Evolutionary conservation across 2,329 filamentous ascomycete species (phyloP).

Genomic region (Penicillium expansum): DNA sequence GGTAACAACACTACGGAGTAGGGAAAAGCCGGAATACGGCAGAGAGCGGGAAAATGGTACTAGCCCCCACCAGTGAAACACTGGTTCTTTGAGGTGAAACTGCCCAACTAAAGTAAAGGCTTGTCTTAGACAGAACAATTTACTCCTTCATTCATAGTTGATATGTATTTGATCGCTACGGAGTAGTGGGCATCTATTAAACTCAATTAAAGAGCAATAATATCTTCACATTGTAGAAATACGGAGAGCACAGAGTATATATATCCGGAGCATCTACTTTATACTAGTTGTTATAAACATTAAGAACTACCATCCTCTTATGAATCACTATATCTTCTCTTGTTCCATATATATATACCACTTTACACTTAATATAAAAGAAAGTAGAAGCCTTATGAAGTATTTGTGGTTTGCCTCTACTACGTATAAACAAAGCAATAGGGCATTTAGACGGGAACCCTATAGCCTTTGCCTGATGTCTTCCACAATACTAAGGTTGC

Average conservation of each 20-base stretch:
- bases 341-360: not conserved
- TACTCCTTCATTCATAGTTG: no score
- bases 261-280: no score
- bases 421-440: not conserved
- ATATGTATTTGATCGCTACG: not conserved
- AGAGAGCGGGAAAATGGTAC: not conserved
- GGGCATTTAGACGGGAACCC: not conserved
- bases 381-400: not conserved
- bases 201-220: not conserved
- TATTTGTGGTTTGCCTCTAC: not conserved
- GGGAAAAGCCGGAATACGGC: not conserved
- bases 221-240: no score
- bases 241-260: no score
- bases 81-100: slow-evolving; percentile 1
- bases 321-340: not conserved
- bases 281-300: not conserved
- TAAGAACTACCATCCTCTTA: not conserved
- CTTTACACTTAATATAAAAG: no score
- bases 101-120: not conserved
- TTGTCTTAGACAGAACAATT: not conserved
- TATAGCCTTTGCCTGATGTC: not conserved
- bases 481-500: not conserved
- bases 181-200: not conserved
- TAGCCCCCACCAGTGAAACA: slow-evolving; percentile 15
- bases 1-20: not conserved